Percentiles rank a stretch among this genome's conserved stretches.
These are phyloP conservation scores for Coffea eugenioides DNA, from an alignment of 257 asterid genomes.

Conservation along the genomic window DNA sequence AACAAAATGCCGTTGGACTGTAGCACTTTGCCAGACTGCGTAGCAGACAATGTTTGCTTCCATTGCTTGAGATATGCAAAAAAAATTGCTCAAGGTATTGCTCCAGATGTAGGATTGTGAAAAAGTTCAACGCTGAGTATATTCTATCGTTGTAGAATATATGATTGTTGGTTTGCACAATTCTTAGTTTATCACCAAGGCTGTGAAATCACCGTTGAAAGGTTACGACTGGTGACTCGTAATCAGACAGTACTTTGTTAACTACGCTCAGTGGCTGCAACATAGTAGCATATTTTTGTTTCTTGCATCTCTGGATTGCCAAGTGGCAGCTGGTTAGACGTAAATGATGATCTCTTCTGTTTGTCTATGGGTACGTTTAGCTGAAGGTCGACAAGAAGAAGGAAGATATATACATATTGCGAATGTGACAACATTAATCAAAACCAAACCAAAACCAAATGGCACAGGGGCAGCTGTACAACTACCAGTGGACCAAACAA, in stretches of 20 bases:
- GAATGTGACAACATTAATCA: background rate
- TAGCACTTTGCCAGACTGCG: no score
- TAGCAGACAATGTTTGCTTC: no score
- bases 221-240: background rate
- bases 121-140: background rate
- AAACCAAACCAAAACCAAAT: background rate
- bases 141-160: no score
- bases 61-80: no score
- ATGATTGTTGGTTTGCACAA: background rate
- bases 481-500: constrained; percentile 14
- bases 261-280: background rate
- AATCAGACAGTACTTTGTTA: background rate
- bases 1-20: no score
- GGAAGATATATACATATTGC: background rate
- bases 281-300: background rate
- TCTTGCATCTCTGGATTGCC: background rate
- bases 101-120: no score
- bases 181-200: background rate
- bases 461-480: constrained; percentile 8
- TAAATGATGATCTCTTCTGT: background rate
- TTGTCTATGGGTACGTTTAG: background rate
- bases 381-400: background rate
- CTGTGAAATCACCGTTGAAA: background rate
- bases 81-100: no score
- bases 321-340: background rate